Evolutionary conservation across 805 yeast species (phyloP), one percentile per base, ranked within the genome.

Genomic region (Wickerhamiella alocasiicola): DNA sequence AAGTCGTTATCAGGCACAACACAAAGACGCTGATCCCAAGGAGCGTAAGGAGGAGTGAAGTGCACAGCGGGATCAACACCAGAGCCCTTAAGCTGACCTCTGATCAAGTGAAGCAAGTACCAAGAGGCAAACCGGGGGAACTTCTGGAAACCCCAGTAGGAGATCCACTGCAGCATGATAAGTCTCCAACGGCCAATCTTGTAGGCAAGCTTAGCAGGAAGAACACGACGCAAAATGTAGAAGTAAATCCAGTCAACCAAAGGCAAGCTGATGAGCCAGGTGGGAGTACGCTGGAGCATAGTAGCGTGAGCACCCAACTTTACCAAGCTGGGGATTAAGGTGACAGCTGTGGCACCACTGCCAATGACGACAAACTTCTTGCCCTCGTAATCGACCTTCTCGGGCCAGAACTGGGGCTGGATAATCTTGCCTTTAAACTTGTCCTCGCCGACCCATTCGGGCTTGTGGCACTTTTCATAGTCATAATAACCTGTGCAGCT

Each of bases 1-100:
- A 37, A 26, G 20, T 37, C 41, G 19, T 29, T 30, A n/a, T 37
- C 35, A 28, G 41, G 41, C 9, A 37, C 41, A 30, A 37, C 28
- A 18, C 41, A 37, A 19, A 37, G 41, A 15, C 41, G 41, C 41
- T 37, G 41, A 18, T 37, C 41, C 41, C 41, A 37, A 15, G 41
- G 41, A 13, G 15, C 23, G 28, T 37, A 37, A 3, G 41, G 41
- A 2, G 41, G 41, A 24, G 29, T 37, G 21, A 37, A 37, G 26
- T 37, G 41, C 18, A 37, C 31, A 17, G 29, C 19, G 28, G 35
- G 21, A 30, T 37, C 41, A 11, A 37, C 35, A 9, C 7, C 9
- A 15, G 34, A 28, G 5, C 41, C 41, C 31, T 28, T 20, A 27
- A 37, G 41, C 35, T 37, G 41, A 18, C 29, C 12, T 19, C 23